phyloP scores from a whole-genome alignment of 306 rosid species.

The Vigna trinervia region DNA sequence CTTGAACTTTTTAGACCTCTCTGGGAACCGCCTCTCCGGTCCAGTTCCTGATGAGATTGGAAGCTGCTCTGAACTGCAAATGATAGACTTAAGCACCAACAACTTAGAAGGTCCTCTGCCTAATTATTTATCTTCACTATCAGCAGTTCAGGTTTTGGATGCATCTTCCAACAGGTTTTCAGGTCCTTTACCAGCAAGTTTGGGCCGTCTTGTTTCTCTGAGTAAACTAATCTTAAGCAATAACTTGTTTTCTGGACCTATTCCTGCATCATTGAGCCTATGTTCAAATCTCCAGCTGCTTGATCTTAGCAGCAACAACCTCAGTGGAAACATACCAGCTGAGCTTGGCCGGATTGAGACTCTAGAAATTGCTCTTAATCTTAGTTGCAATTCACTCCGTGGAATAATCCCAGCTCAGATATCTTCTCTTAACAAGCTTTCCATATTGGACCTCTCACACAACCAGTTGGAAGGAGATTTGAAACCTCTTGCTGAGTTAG shows the following conservation, averaged over 20 bases:
- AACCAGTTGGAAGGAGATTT: conserved; percentile 84
- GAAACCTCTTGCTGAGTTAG: conserved; percentile 64
- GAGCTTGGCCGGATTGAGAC: conserved; percentile 67
- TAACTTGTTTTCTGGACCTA: conserved; percentile 74
- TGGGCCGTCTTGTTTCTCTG: conserved; percentile 70
- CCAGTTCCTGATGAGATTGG: conserved; percentile 83
- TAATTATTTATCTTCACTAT: conserved; percentile 64
- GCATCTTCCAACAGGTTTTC: conserved; percentile 69
- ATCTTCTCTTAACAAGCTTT: conserved; percentile 80
- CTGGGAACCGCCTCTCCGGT: conserved; percentile 74
- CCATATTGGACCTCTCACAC: conserved; percentile 79
- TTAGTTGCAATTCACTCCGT: conserved; percentile 74
- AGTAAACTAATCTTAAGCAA: conserved; percentile 75
- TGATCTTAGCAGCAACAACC: conserved; percentile 85
- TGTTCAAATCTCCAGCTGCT: conserved; percentile 85
- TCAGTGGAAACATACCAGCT: conserved; percentile 70
- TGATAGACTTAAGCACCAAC: conserved; percentile 83
- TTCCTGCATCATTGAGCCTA: conserved; percentile 73
- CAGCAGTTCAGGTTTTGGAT: conserved; percentile 83
- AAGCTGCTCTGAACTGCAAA: conserved; percentile 71
- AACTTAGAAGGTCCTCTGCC: conserved; percentile 74
- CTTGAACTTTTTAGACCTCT: conserved; percentile 83
- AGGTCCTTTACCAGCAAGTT: conserved; percentile 68
- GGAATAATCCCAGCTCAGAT: conserved; percentile 79
- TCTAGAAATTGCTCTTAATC: conserved; percentile 85